Evolutionary conservation across 2,329 filamentous ascomycete genomes (phyloP).

Genomic region (Colletotrichum gloeosporioides): DNA sequence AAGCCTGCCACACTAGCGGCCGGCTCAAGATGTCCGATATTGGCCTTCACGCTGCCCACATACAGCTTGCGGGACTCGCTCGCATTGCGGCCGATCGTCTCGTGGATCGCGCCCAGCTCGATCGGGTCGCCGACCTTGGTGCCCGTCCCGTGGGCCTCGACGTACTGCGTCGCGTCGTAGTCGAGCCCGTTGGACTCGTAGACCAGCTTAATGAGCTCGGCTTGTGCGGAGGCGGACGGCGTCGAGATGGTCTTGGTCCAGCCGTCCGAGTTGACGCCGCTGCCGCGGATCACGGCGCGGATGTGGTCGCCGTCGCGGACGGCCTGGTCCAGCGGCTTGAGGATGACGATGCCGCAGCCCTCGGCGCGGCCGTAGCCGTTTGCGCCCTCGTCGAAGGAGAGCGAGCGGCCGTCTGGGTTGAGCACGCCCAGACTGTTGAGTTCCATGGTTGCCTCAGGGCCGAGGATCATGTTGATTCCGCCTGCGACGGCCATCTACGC

Average conservation of each 20-base stretch:
- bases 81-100: neutral
- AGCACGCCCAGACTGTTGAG: conserved; percentile 27
- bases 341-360: conserved; percentile 33
- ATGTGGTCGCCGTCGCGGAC: conserved; percentile 45
- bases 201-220: neutral
- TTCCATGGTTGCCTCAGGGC: conserved; percentile 5
- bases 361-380: conserved; percentile 11
- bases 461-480: neutral
- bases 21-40: conserved; percentile 2
- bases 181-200: conserved; percentile 5
- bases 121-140: neutral
- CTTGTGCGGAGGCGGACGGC: conserved; percentile 29
- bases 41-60: conserved; percentile 21
- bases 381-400: neutral
- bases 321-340: conserved; percentile 50
- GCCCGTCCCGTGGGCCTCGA: conserved; percentile 10
- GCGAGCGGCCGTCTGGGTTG: conserved; percentile 36
- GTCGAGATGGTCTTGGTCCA: conserved; percentile 43
- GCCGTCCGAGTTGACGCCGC: conserved; percentile 42
- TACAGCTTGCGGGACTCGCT: neutral
- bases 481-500: conserved; percentile 5
- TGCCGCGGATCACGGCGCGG: conserved; percentile 37
- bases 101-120: neutral
- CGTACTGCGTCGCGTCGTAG: neutral
- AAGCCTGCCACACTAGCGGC: neutral